Base-by-base conservation (phyloP, 1,284 basidiomycete genomes). In the Austropuccinia psidii region DNA sequence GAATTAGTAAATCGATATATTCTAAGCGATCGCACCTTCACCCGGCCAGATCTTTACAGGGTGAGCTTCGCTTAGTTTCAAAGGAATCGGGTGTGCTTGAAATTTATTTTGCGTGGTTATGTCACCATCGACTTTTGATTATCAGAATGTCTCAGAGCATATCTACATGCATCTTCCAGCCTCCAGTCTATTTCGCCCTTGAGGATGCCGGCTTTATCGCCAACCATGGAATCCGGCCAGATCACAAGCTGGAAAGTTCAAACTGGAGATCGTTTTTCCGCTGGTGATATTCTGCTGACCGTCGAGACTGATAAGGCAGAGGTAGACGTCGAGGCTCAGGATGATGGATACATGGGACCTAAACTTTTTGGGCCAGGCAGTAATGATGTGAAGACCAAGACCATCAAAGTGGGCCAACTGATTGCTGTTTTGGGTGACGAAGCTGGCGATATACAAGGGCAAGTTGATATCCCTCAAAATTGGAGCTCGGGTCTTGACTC, bases 301-400 rank as follows among this genome's bases (percentile, higher is more conserved):
- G 61, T 79, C 74, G 78, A 78, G 65, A 79, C 78, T 6, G 79
- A 79, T 72, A 79, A 79, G 76, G 81, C 81, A 8, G 78, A 79
- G 65, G 81, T 82, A 76, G 82, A 83, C 64, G 81, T 82, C 41
- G 81, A 83, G 77, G 82, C 82, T 27, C 80, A 81, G 76, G 82
- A 83, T 35, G 82, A 83, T 73, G 82, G 82, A 37, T 75, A 82
- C 17, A 78, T 83, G 75, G 82, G 79, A 74, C 81, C 82, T 76
- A 82, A 83, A 64, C 47, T 79, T 27, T 76, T 79, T 27, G 57
- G 76, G 29, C 24, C 29, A n/a, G 33, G 43, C 9, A 60, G 17
- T 24, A 73, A 76, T 9, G 77, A 79, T 8, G 81, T 81, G 15
- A n/a, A n/a, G n/a, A 69, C 77, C 11, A 80, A 80, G 60, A 78